A percentile compares a stretch with the other conserved stretches of the same genome.
phyloP scores from a whole-genome alignment of 768 basidiomycete species.

The Gloeophyllum trabeum region DNA sequence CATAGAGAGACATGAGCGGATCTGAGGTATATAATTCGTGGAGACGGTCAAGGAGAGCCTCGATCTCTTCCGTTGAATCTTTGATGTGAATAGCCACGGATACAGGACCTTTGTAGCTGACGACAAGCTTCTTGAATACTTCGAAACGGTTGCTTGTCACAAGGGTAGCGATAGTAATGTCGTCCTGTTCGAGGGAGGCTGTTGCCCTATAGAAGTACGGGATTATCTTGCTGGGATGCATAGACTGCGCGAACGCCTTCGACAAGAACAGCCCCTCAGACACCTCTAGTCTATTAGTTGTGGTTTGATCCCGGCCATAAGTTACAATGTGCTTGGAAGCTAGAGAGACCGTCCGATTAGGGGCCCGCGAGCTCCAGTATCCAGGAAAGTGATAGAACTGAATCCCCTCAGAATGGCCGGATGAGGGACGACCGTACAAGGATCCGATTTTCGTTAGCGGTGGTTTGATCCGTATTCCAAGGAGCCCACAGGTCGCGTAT shows the following conservation, averaged over 20 bases:
- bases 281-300: too few relatives aligned
- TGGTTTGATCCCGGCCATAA: too few relatives aligned
- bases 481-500: too few relatives aligned
- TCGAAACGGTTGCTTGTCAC: slow-evolving; percentile 73
- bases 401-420: too few relatives aligned
- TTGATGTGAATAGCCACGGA: slow-evolving; percentile 75
- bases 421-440: too few relatives aligned
- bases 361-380: too few relatives aligned
- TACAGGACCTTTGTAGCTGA: slow-evolving; percentile 79
- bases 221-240: slow-evolving; percentile 65
- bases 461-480: too few relatives aligned
- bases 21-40: slow-evolving; percentile 59
- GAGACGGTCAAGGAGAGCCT: slow-evolving; percentile 46
- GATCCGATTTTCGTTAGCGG: too few relatives aligned
- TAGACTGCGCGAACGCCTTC: slow-evolving; percentile 56
- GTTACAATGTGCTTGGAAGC: too few relatives aligned
- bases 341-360: too few relatives aligned
- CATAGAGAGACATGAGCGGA: slow-evolving; percentile 50
- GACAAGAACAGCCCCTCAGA: slow-evolving; percentile 34
- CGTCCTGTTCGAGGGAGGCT: slow-evolving; percentile 41
- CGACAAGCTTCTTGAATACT: slow-evolving; percentile 60
- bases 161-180: slow-evolving; percentile 79
- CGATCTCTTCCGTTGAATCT: slow-evolving; percentile 25
- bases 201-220: slow-evolving; percentile 75
- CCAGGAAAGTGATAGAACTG: too few relatives aligned